Base-by-base conservation (phyloP, 805 yeast genomes). In the Nakazawaea wickerhamii region DNA sequence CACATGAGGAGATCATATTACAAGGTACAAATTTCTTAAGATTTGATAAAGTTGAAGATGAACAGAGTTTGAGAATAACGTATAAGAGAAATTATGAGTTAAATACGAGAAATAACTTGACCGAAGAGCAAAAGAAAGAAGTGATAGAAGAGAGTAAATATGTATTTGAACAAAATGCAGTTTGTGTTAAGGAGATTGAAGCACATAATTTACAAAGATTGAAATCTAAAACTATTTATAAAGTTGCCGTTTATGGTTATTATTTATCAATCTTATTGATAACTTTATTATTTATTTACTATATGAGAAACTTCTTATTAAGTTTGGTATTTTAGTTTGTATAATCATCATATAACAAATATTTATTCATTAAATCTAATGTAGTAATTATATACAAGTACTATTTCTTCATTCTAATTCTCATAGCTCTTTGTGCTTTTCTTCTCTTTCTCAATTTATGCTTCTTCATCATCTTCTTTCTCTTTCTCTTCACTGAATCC, bases 361-460 rank as follows among this genome's bases (percentile, higher is more conserved):
- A 13, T 30, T 8, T 8, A 30, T 13, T 11, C n/a, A 9, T 30
- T 9, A 11, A 9, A 9, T 25, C 13, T 13, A 10, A 25, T 10
- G 9, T 25, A 25, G 9, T 25, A 25, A 10, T 25, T 13, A 25
- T 10, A 25, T 25, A 28, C 15, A 22, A 7, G 31, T 22, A 41
- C 25, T 32, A 62, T 55, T 55, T 61, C 51, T 82, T 80, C 54
- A 79, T 65, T 63, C 82, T 83, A 63, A 79, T 79, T 75, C 76
- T 82, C 60, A 82, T 70, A 13, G 93, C 84, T 63, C 95, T 77
- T 64, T 90, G 95, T 36, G 81, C 86, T 77, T 81, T 89, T 78
- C 97, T 84, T 77, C 98, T 85, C 82, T 93, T 93, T 71, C 93
- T 84, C 62, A 88, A 74, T 72, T 93, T 93, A 67, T 93, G 99